A percentile compares a stretch with the other conserved stretches of the same genome.
Conservation (phyloP, 2,329 filamentous ascomycete species). For the Aureobasidium namibiae region DNA sequence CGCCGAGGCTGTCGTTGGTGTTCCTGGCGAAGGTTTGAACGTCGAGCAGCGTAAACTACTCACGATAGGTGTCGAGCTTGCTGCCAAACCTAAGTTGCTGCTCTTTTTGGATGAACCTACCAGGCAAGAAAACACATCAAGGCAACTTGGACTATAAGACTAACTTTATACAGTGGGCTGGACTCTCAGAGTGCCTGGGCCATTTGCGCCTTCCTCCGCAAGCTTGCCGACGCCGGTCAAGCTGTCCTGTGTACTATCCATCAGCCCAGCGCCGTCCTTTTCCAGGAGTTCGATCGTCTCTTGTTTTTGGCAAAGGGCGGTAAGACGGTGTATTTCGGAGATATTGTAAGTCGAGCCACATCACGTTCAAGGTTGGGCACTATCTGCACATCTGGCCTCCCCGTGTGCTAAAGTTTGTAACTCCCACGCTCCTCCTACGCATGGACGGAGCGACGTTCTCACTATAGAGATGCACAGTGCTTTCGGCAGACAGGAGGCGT, state of each 20-base stretch:
- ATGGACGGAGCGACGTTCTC: too few species aligned
- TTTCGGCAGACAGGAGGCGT: too few species aligned
- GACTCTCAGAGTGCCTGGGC: slow-evolving; percentile 67
- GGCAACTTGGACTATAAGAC: too few species aligned
- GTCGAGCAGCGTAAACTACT: slow-evolving; percentile 55
- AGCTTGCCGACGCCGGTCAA: slow-evolving; percentile 44
- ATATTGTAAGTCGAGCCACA: too few species aligned
- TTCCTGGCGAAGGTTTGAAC: slow-evolving; percentile 51
- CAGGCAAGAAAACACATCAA: too few species aligned
- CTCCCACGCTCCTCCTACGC: too few species aligned
- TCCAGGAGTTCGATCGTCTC: slow-evolving; percentile 37
- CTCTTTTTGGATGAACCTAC: slow-evolving; percentile 60
- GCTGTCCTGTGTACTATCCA: slow-evolving; percentile 41
- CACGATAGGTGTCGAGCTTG: slow-evolving; percentile 44
- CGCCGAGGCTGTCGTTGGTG: slow-evolving; percentile 61
- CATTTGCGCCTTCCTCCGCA: slow-evolving; percentile 61
- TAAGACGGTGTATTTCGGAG: slow-evolving; percentile 39
- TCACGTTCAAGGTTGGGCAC: too few species aligned
- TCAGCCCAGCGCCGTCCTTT: slow-evolving; percentile 52
- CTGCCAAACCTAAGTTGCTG: slow-evolving; percentile 45
- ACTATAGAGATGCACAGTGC: too few species aligned
- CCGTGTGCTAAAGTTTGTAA: too few species aligned
- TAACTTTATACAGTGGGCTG: slow-evolving; percentile 47
- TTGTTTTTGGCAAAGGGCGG: slow-evolving; percentile 37
- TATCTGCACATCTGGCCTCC: too few species aligned